phyloP scores from a whole-genome alignment of 345 rosid species.

The Hevea brasiliensis region DNA sequence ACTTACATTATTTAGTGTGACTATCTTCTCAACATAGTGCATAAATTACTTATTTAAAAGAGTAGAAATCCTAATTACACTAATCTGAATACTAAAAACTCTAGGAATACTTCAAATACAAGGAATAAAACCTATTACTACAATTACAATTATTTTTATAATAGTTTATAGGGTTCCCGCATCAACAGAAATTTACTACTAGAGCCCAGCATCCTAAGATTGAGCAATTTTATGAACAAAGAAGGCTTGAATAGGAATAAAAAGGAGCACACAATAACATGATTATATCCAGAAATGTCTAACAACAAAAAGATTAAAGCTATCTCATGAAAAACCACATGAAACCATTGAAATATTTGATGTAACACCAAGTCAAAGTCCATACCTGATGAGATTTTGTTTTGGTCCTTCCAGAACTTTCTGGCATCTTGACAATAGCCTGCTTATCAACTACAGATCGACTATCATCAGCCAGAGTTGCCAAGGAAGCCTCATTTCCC shows the following conservation, averaged over 20 bases:
- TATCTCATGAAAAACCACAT: background rate
- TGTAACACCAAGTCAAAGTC: slow-evolving; percentile 5
- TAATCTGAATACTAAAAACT: too few species aligned
- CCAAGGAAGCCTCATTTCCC: slow-evolving; percentile 49
- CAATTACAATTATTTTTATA: too few species aligned
- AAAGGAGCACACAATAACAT: background rate
- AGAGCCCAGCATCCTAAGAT: background rate
- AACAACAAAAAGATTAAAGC: background rate
- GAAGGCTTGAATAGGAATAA: background rate
- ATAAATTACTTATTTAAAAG: too few species aligned
- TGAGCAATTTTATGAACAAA: background rate
- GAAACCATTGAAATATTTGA: background rate
- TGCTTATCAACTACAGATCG: slow-evolving; percentile 29
- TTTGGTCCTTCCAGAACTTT: slow-evolving; percentile 51
- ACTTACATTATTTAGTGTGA: too few species aligned
- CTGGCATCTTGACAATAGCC: slow-evolving; percentile 32
- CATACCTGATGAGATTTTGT: slow-evolving; percentile 65
- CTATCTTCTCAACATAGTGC: too few species aligned
- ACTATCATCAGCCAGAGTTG: slow-evolving; percentile 31
- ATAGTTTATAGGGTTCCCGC: too few species aligned
- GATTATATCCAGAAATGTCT: background rate
- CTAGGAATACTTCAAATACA: too few species aligned
- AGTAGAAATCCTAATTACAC: too few species aligned
- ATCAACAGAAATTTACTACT: background rate
- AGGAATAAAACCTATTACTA: too few species aligned